Conservation (phyloP, 305 asterid genomes). For the Fraxinus paxiana region DNA sequence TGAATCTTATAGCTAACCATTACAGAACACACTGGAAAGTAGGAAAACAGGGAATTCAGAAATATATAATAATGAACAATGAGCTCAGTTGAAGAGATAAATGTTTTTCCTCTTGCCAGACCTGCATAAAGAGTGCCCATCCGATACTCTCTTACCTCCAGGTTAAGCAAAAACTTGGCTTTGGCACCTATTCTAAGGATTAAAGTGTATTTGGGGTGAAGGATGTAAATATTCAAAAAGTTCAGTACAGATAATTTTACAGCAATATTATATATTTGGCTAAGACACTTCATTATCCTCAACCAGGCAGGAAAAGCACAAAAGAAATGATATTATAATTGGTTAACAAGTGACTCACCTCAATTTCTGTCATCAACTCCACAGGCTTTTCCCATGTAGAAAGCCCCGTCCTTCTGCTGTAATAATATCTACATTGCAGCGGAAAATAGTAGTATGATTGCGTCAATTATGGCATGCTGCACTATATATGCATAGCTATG, state of each 20-base stretch:
- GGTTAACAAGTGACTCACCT: conserved; percentile 46
- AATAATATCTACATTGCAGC: conserved; percentile 61
- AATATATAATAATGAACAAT: not conserved
- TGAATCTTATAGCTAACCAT: not conserved
- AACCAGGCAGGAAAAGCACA: conserved; percentile 14
- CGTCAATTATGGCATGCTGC: not conserved
- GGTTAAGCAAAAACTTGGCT: not conserved
- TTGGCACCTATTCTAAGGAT: not conserved
- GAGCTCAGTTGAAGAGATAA: not conserved
- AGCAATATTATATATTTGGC: not conserved
- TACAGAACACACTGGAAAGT: not conserved
- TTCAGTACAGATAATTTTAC: not conserved
- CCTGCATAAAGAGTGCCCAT: not conserved
- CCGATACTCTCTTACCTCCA: not conserved
- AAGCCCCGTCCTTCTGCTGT: conserved; percentile 63
- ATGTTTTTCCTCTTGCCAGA: not conserved
- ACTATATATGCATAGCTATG: not conserved
- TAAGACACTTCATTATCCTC: not conserved
- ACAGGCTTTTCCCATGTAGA: conserved; percentile 91
- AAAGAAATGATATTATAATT: conserved; percentile 15
- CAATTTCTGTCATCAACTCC: conserved; percentile 74
- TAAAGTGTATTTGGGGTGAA: not conserved
- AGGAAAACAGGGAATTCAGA: not conserved
- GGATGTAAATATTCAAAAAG: not conserved
- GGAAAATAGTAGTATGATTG: not conserved